These are phyloP conservation scores for Cydonia oblonga DNA, from an alignment of 331 rosid species.

Conservation along the genomic window DNA sequence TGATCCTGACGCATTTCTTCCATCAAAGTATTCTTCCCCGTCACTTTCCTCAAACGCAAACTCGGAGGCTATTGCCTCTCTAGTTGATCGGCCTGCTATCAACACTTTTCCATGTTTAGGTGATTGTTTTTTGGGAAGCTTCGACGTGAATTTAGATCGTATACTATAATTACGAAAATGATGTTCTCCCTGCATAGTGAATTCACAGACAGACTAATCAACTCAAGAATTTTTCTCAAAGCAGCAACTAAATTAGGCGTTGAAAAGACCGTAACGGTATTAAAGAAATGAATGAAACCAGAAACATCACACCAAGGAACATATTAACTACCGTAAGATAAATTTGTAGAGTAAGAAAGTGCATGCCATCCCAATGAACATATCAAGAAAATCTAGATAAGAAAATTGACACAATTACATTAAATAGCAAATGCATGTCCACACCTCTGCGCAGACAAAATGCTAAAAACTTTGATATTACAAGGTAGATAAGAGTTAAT, in stretches of 20 bases:
- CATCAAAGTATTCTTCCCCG: conserved; percentile 24
- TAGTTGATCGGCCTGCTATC: conserved; percentile 7
- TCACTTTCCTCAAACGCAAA: conserved; percentile 45
- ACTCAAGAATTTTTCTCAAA: neutral
- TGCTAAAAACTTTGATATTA: conserved; percentile 54
- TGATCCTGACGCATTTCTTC: conserved; percentile 6
- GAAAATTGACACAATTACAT: no score
- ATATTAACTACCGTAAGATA: no score
- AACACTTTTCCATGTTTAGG: conserved; percentile 19
- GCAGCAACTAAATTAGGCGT: neutral
- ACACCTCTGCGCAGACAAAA: conserved; percentile 68
- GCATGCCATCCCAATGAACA: no score
- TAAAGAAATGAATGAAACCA: no score
- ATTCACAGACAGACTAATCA: conserved; percentile 3
- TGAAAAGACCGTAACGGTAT: neutral
- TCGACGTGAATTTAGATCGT: conserved; percentile 64
- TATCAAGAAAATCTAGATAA: no score
- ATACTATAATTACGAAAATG: conserved; percentile 92
- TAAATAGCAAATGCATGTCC: no score
- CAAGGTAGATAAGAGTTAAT: conserved; percentile 67
- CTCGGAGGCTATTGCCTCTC: conserved; percentile 22
- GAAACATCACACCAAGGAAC: no score
- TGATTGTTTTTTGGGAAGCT: conserved; percentile 15
- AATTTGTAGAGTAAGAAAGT: no score
- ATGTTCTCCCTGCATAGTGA: conserved; percentile 61